Base-by-base conservation (phyloP, 2,329 filamentous ascomycete genomes). In the Microdochium paspali region DNA sequence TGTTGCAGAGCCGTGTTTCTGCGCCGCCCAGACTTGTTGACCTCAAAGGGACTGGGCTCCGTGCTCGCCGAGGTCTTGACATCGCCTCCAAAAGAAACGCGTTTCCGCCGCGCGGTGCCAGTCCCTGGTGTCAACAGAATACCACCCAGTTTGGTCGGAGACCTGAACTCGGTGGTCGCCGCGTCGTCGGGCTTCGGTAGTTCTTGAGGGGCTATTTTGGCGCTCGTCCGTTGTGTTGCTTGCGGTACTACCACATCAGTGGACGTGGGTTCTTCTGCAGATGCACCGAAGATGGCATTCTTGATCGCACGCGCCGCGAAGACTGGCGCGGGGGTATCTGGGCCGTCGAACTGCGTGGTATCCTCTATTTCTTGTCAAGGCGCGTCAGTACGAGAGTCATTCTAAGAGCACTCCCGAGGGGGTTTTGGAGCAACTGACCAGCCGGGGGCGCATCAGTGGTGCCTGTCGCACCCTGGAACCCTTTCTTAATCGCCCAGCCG, bases 281-380 rank as follows among this genome's bases (percentile, higher is more conserved):
- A 77, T 3, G 77, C 79, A 35, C 81, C 81, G 55, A 84, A 84
- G 43, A 85, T 62, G 24, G 78, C 80, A 54, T 73, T 80, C 55
- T 78, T 82, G 57, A 85, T 68, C 5, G 81, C 81, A 50, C 81
- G 74, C 31, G 80, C 80, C 2, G 80, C 81, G 58, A 85, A 85
- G 0, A 84, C 74, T 2, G 81, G 80, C 0, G 79, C 81, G 6
- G 81, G 81, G 15, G 81, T 85, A 54, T 84, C 80, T 32, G 80
- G 80, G 26, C 70, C 69, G 15, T 84, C 80, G 35, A 76, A 54
- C 51, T 74, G 72, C 1, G 71, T 71, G 56, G 66, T 71, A 44
- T 72, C 68, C 42, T 66, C 67, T 70, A 49, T 21, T 40, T 44
- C 46, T 31, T 39, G 10, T n/a, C n/a, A n/a, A n/a, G n/a, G n/a